These are phyloP conservation scores for Apophysomyces sp. DNA, from an alignment of 371 early-diverging fungal species.

Conservation along the genomic window DNA sequence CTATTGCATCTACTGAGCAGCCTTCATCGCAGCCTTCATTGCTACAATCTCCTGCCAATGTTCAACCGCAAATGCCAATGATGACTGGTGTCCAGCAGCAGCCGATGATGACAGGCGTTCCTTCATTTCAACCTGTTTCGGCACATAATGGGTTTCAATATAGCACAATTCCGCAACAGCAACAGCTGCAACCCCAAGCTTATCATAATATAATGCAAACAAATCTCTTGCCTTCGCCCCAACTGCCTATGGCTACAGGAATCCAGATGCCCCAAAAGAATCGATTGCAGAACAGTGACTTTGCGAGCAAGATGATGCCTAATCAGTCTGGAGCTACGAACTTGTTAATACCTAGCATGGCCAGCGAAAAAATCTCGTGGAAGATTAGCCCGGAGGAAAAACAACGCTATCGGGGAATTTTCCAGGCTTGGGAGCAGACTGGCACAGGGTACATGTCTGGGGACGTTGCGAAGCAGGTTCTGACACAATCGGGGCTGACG, in stretches of 20 bases:
- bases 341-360: constrained; percentile 24
- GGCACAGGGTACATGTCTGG: constrained; percentile 78
- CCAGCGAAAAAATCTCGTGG: constrained; percentile 55
- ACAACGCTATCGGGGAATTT: constrained; percentile 79
- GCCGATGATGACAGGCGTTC: constrained; percentile 26
- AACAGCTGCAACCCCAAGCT: background rate
- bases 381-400: constrained; percentile 81
- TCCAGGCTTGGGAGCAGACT: constrained; percentile 83
- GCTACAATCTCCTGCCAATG: background rate
- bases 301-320: constrained; percentile 55
- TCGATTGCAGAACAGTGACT: constrained; percentile 41
- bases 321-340: constrained; percentile 37
- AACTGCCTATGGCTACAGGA: constrained; percentile 21
- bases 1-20: constrained; percentile 43
- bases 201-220: constrained; percentile 24
- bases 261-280: constrained; percentile 20
- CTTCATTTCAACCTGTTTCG: background rate
- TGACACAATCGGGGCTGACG: constrained; percentile 48
- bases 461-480: constrained; percentile 80
- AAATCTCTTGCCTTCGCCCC: constrained; percentile 4
- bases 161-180: background rate
- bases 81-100: constrained; percentile 21
- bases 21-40: constrained; percentile 17
- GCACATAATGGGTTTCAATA: no score
- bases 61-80: constrained; percentile 14